A percentile compares a stretch with the other conserved stretches of the same genome.
Evolutionary conservation across 2,329 filamentous ascomycete genomes (phyloP).

Genomic region (Metarhizium guizhouense): DNA sequence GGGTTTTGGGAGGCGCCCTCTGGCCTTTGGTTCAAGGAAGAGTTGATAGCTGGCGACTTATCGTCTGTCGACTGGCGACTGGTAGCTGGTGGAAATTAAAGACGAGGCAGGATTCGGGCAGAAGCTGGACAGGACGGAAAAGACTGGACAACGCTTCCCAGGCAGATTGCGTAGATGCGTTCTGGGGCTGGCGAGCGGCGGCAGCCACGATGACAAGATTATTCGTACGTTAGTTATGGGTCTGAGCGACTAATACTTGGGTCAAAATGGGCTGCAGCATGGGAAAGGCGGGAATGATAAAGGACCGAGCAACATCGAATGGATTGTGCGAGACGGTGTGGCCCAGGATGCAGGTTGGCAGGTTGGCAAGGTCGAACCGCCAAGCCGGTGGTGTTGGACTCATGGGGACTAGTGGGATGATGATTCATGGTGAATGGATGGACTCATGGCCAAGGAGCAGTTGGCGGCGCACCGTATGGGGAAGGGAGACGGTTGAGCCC

Average conservation of each 20-base stretch:
- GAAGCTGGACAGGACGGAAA: slow-evolving; percentile 2
- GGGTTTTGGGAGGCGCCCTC: too few species aligned
- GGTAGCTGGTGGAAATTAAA: too few species aligned
- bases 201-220: not conserved
- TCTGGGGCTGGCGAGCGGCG: not conserved
- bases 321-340: too few species aligned
- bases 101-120: too few species aligned
- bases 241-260: not conserved
- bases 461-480: not conserved
- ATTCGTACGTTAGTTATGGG: not conserved
- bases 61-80: too few species aligned
- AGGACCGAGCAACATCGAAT: not conserved
- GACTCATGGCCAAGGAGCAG: not conserved
- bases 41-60: too few species aligned
- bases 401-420: not conserved
- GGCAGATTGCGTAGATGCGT: slow-evolving; percentile 2
- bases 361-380: not conserved
- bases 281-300: not conserved
- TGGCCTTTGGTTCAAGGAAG: too few species aligned
- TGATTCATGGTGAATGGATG: not conserved
- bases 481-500: too few species aligned
- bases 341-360: too few species aligned
- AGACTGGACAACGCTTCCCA: slow-evolving; percentile 3
- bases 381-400: not conserved
- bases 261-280: slow-evolving; percentile 1